Percentiles rank a stretch among this genome's conserved stretches.
Evolutionary conservation across 495 filamentous ascomycete species (phyloP).

Genomic region (Penicillium lividum): DNA sequence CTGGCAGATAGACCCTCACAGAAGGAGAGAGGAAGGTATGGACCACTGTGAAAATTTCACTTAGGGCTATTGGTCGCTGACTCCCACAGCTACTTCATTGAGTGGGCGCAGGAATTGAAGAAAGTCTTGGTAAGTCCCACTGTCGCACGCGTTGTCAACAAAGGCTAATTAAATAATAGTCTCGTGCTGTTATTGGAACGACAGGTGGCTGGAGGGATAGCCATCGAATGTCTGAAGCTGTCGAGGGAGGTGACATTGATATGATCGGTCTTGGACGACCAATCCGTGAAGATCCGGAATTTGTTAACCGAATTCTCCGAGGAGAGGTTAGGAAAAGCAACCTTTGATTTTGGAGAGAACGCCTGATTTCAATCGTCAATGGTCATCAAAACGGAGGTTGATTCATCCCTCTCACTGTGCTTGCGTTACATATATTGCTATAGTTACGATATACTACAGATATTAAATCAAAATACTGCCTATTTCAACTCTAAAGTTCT

Average conservation of each 20-base stretch:
- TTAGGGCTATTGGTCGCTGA: not conserved
- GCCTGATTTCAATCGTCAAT: not conserved
- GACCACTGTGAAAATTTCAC: not conserved
- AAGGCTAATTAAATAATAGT: constrained; percentile 6
- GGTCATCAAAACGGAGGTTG: too few relatives aligned
- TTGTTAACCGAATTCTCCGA: constrained; percentile 16
- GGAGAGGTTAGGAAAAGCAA: constrained; percentile 14
- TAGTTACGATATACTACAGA: too few relatives aligned
- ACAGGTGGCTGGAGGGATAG: constrained; percentile 22
- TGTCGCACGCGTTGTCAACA: not conserved
- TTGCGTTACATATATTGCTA: too few relatives aligned
- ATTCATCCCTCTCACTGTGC: too few relatives aligned
- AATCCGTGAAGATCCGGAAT: constrained; percentile 18
- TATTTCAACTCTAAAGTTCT: too few relatives aligned
- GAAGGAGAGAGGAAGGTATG: constrained; percentile 18
- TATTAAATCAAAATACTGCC: too few relatives aligned
- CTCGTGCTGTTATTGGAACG: constrained; percentile 21
- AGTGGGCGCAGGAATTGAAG: constrained; percentile 22
- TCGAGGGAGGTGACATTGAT: constrained; percentile 18
- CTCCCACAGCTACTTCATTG: constrained; percentile 17
- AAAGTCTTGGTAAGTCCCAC: constrained; percentile 17
- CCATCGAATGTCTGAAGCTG: constrained; percentile 20
- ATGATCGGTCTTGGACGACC: constrained; percentile 21
- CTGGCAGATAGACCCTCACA: constrained; percentile 18
- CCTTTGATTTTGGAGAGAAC: not conserved